Evolutionary conservation across 805 yeast genomes (phyloP), one percentile per base, ranked within the genome.

Genomic region (Saturnispora hagleri): DNA sequence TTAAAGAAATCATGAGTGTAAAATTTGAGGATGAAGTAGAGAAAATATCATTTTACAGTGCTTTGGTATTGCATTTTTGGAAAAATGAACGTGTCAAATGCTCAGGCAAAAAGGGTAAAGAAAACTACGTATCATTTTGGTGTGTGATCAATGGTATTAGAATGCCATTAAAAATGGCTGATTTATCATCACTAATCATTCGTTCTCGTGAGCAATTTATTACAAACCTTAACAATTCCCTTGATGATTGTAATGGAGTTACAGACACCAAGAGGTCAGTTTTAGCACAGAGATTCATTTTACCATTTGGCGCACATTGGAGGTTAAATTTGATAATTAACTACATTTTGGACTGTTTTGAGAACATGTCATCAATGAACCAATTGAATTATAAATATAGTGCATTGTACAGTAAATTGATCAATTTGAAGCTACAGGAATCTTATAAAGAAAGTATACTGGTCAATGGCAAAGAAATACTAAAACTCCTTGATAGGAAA

Each of bases 401-500:
- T 4, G 22, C 49, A 1, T 66, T 79, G 10, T 58, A 70, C 22
- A 49, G 64, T 2, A 50, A 55, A 5, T 69, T 81, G 15, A 53
- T 57, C 0, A 61, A 60, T 3, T 57, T 63, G 10, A 65, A 65
- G 7, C 69, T 86, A 47, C 60, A 57, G 2, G 62, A 72, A 2
- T 81, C 76, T 0, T 73, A 79, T 60, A 62, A 60, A 0, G 54
- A 84, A 52, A 85, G 80, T 60, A 86, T 91, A 1, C 57, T 87
- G 6, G 66, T 90, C 12, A 89, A 87, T 65, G 95, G 99, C 15
- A 88, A 86, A 58, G 76, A 78, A 44, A 65, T 91, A 44, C 69
- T 76, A 48, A 67, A 70, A 43, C 65, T 71, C 20, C 65, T 86
- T 28, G 68, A 73, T 22, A 70, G 72, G 51, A 85, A 84, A 61